Percentiles rank a stretch among this genome's conserved stretches.
Evolutionary conservation across 305 asterid species (phyloP).

Genomic region (Solanum hybrid): DNA sequence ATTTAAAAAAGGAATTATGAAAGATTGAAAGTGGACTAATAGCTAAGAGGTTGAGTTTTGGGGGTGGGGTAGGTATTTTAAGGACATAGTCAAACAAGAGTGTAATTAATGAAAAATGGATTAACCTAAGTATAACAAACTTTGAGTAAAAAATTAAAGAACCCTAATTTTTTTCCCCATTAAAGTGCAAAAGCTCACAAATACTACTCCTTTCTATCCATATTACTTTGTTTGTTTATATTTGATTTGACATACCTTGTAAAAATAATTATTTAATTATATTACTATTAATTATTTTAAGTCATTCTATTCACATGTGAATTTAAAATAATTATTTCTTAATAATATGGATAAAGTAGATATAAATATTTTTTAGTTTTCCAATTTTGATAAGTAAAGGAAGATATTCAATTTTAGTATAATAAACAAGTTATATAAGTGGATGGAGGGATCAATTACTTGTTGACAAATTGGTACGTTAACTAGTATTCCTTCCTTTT

Average conservation of each 20-base stretch:
- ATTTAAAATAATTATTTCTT: neutral
- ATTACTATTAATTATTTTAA: too few species aligned
- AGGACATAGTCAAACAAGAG: constrained; percentile 10
- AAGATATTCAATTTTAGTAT: neutral
- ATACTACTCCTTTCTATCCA: neutral
- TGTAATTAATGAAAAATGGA: constrained; percentile 11
- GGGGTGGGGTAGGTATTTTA: neutral
- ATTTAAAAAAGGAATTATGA: neutral
- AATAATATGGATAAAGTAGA: neutral
- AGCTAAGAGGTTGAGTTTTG: neutral
- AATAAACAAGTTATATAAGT: neutral
- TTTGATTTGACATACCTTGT: neutral
- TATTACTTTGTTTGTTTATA: too few species aligned
- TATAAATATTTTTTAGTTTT: neutral
- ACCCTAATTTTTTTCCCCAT: neutral
- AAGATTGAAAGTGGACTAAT: constrained; percentile 17
- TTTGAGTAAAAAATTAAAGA: neutral
- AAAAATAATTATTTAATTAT: too few species aligned
- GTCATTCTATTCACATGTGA: too few species aligned
- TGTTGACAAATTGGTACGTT: neutral
- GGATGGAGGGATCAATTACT: neutral
- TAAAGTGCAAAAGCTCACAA: neutral
- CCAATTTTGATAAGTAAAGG: neutral
- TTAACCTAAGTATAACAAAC: neutral
- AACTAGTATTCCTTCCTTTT: neutral